phyloP scores from a whole-genome alignment of 352 stramenopile genomes.

The Phytophthora constricta region DNA sequence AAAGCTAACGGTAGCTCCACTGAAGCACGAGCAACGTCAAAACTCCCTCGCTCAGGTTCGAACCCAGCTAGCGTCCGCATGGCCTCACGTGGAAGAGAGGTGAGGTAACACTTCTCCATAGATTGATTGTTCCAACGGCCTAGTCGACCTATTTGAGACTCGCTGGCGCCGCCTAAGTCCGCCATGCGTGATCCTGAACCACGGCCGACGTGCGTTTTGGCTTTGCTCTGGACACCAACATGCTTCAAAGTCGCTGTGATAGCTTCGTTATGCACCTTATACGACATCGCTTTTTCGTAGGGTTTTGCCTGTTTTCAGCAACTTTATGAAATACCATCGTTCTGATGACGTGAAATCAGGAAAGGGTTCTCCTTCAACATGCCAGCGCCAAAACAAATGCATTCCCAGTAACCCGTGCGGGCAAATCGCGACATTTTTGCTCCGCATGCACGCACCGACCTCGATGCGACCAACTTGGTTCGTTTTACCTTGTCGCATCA shows the following conservation, averaged over 20 bases:
- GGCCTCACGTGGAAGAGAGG: too few relatives aligned
- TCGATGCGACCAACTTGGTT: slow-evolving; percentile 17
- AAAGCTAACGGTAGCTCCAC: not conserved
- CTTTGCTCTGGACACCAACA: not conserved
- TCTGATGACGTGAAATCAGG: slow-evolving; percentile 6
- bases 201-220: not conserved
- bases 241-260: not conserved
- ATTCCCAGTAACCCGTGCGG: slow-evolving; percentile 10
- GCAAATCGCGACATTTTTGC: slow-evolving; percentile 6
- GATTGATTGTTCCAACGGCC: too few relatives aligned
- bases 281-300: not conserved
- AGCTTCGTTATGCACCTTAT: not conserved
- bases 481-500: slow-evolving; percentile 21
- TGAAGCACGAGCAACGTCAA: not conserved
- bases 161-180: not conserved
- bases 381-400: slow-evolving; percentile 17
- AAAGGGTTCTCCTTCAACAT: slow-evolving; percentile 10
- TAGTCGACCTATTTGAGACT: too few relatives aligned
- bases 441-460: slow-evolving; percentile 8
- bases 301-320: slow-evolving; percentile 6
- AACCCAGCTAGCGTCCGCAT: too few relatives aligned
- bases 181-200: not conserved
- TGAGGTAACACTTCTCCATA: too few relatives aligned
- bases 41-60: too few relatives aligned
- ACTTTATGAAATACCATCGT: slow-evolving; percentile 9